A percentile compares a stretch with the other conserved stretches of the same genome.
Conservation (phyloP, 148 eudicot species). For the Suaeda aralocaspica region DNA sequence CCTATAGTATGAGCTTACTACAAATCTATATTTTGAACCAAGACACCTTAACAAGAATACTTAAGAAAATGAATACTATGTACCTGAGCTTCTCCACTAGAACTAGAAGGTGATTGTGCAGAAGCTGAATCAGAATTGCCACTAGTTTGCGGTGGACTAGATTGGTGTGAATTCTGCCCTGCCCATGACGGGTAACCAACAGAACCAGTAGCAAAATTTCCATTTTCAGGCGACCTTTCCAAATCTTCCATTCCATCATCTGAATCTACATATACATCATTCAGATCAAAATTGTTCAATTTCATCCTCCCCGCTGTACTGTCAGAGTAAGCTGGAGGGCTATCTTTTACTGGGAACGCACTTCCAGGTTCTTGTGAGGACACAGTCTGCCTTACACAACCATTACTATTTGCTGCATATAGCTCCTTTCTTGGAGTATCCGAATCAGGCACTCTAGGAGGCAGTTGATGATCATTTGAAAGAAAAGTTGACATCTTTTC, state of each 20-base stretch:
- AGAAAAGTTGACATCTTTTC: slow-evolving; percentile 35
- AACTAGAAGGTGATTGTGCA: slow-evolving; percentile 76
- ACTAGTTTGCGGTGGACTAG: slow-evolving; percentile 74
- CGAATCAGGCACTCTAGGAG: slow-evolving; percentile 23
- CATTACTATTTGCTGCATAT: slow-evolving; percentile 20
- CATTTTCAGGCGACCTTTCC: slow-evolving; percentile 31
- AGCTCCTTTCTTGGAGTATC: slow-evolving; percentile 27
- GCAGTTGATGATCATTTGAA: slow-evolving; percentile 26
- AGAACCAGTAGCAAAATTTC: slow-evolving; percentile 29
- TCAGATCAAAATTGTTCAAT: slow-evolving; percentile 60
- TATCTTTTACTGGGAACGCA: slow-evolving; percentile 33
- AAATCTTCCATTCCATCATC: slow-evolving; percentile 53
- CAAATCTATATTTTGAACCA: background rate
- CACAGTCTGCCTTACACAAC: slow-evolving; percentile 23
- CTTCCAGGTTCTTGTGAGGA: slow-evolving; percentile 29
- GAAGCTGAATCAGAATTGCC: slow-evolving; percentile 70
- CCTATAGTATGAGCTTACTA: background rate
- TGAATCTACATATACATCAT: slow-evolving; percentile 66
- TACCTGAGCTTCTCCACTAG: slow-evolving; percentile 88
- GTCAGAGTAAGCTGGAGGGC: slow-evolving; percentile 35
- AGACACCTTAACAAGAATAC: background rate
- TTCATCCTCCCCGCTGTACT: slow-evolving; percentile 34
- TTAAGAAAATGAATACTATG: background rate
- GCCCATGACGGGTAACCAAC: slow-evolving; percentile 41
- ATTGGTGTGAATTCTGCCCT: slow-evolving; percentile 47